Evolutionary conservation across 2,329 filamentous ascomycete genomes (phyloP), one percentile per base, ranked within the genome.

Genomic region (Furcasterigmium sp.): DNA sequence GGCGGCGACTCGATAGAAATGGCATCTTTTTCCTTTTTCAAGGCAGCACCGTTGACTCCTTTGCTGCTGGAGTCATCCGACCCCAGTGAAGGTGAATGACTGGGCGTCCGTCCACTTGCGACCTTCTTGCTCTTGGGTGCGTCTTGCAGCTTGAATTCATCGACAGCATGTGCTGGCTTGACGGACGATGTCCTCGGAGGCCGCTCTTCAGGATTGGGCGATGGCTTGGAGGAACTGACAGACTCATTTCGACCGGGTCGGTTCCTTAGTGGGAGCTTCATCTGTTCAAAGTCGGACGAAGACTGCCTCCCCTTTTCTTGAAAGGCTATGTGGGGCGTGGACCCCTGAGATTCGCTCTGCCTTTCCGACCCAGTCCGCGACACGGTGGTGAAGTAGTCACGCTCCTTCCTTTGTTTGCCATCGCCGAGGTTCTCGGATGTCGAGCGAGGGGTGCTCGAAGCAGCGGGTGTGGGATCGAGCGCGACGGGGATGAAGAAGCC

Each of bases 281-380:
- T 68, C 29, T 75, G 76, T 23, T 79, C 71, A 19, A 80, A 66
- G 10, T 84, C 79, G 3, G 81, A 78, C 1, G 82, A 82, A 5
- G 74, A 65, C 47, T 80, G 75, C 36, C 86, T 78, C 2, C 80
- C 80, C 63, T 91, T 93, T 56, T 95, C 88, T 60, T 95, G 89
- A 59, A 90, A 94, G 18, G 89, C 86, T 54, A 95, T 95, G 56
- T 95, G 90, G n/a, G 90, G 88, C 14, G 87, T 90, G 3, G 82
- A 77, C 46, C 68, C 61, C 43, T 70, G 68, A 2, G 74, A 75
- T 35, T 76, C 75, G 14, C 56, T 57, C 38, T 70, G 72, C 52
- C 65, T 73, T 41, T 78, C 71, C 14, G 64, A 51, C 3, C 61
- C 52, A n/a, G 63, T 57, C 57, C 71, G 75, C 26, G 66, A 48